Evolutionary conservation across 106 monocot species (phyloP).

Genomic region (Dioscorea dumetorum): DNA sequence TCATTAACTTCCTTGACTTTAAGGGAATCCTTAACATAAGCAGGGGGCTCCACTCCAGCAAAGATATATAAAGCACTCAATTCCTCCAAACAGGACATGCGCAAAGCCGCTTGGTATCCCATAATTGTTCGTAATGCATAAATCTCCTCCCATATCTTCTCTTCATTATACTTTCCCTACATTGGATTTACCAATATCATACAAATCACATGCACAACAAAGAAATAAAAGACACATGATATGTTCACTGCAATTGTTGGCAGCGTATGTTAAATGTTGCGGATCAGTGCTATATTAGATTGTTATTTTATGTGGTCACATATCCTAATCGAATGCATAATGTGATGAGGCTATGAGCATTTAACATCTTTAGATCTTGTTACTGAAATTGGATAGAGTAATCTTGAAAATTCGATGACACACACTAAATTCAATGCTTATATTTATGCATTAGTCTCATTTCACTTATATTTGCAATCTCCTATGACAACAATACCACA

Average conservation of each 20-base stretch:
- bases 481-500: no score
- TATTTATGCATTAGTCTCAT: no score
- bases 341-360: no score
- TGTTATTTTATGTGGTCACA: no score
- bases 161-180: neutral
- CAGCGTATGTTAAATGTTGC: no score
- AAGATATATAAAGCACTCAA: neutral
- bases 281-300: no score
- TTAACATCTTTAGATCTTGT: no score
- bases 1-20: neutral
- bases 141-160: constrained; percentile 11
- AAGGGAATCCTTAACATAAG: neutral
- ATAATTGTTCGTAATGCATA: constrained; percentile 4
- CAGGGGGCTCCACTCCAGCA: constrained; percentile 3
- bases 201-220: neutral
- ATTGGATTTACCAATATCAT: neutral
- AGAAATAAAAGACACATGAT: neutral
- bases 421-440: neutral
- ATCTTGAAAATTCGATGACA: neutral
- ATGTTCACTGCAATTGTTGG: no score
- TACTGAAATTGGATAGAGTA: no score
- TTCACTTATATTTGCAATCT: no score
- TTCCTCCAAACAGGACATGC: neutral
- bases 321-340: no score
- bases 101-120: neutral